Base-by-base conservation (phyloP, 1,139 yeast genomes). In the Suhomyces coccinellae region DNA sequence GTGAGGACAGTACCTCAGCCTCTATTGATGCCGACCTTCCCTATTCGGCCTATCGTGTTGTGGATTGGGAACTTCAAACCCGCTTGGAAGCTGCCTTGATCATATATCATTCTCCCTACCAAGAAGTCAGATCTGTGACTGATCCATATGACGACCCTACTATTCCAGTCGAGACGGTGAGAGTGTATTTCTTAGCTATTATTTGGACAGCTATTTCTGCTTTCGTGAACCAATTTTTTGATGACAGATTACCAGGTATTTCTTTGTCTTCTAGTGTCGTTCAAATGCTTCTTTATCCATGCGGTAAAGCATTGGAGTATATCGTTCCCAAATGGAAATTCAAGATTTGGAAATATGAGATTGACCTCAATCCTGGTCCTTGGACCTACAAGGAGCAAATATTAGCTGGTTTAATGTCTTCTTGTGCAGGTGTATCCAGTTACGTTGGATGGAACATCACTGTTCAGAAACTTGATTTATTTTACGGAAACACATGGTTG, bases 81-180 rank as follows among this genome's bases (percentile, higher is more conserved):
- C 49, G 52, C 15, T 33, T 51, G 17, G 60, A 57, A 33, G 61
- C 61, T 14, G 52, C 53, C 2, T 42, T 82, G 40, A 63, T 77
- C 42, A 67, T 75, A 38, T 81, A 67, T 56, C 77, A 74, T 58
- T 81, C 85, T 1, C 85, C 86, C 1, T 83, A 83, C 57, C 79
- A 83, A 3, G 87, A 82, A 59, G 85, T 83, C 7, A 69, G 88
- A 50, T 71, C 87, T 9, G 77, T 80, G 27, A 69, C 82, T 26
- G 75, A 73, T 41, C 79, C 82, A 14, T 62, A 61, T 37, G 85
- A 81, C 56, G 83, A 80, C 52, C 74, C 75, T 2, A 55, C 53
- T 2, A 60, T 69, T 28, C 76, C 79, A 6, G 69, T 73, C 49
- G 87, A 83, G 59, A 81, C 87, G 2, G 53, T 78, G 38, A 71